These are phyloP conservation scores for Skeletonema marinoi DNA, from an alignment of 108 stramenopile species.

Conservation along the genomic window DNA sequence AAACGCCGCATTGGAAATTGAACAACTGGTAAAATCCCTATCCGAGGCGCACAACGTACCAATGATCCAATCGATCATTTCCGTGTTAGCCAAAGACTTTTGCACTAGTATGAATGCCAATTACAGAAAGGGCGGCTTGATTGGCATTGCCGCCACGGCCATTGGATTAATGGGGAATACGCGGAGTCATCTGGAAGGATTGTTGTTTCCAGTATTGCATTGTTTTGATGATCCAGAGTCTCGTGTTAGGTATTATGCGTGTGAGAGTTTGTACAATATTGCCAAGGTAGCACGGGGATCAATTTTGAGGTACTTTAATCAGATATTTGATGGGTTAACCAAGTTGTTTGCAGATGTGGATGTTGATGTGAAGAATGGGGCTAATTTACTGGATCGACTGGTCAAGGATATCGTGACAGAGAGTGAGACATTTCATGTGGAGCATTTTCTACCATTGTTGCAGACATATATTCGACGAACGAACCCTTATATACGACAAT, in stretches of 20 bases:
- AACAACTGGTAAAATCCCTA: slow-evolving; percentile 89
- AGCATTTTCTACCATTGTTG: slow-evolving; percentile 94
- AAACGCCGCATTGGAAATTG: slow-evolving; percentile 97
- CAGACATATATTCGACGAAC: slow-evolving; percentile 95
- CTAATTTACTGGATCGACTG: slow-evolving; percentile 92
- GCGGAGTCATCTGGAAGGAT: slow-evolving; percentile 70
- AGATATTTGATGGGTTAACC: slow-evolving; percentile 95
- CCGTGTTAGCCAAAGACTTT: slow-evolving; percentile 93
- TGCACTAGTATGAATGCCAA: slow-evolving; percentile 96
- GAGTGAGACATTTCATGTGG: slow-evolving; percentile 89
- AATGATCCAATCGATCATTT: slow-evolving; percentile 86
- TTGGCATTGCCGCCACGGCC: slow-evolving; percentile 95
- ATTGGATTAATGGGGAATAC: slow-evolving; percentile 90
- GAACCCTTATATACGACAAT: slow-evolving; percentile 96
- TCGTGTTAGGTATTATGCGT: slow-evolving; percentile 98
- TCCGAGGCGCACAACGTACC: slow-evolving; percentile 81
- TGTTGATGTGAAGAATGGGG: slow-evolving; percentile 98
- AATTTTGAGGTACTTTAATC: slow-evolving; percentile 90
- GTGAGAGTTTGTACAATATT: slow-evolving; percentile 97
- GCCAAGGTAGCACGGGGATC: slow-evolving; percentile 93
- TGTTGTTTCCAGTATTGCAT: slow-evolving; percentile 96
- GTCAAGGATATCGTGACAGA: slow-evolving; percentile 98
- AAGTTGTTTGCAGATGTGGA: slow-evolving; percentile 97
- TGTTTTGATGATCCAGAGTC: slow-evolving; percentile 98
- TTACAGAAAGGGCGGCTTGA: slow-evolving; percentile 97